Evolutionary conservation across 441 rosid genomes (phyloP).

Genomic region (Arabidopsis hybrid): DNA sequence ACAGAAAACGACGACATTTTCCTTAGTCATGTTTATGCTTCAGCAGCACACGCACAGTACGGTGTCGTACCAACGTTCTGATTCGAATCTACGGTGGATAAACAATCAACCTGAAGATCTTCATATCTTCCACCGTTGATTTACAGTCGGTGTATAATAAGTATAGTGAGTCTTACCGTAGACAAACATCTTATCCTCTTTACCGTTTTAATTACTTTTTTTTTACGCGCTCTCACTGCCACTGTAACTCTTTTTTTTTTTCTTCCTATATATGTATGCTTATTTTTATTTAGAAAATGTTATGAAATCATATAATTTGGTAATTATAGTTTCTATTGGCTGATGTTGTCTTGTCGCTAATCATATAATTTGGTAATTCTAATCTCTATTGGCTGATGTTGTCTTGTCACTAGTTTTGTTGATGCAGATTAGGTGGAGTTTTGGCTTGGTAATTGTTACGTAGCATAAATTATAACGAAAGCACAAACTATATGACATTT

Average conservation of each 20-base stretch:
- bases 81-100: conserved; percentile 36
- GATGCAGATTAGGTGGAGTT: conserved; percentile 24
- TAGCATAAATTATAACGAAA: background rate
- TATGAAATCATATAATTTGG: conserved; percentile 35
- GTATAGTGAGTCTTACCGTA: conserved; percentile 43
- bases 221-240: conserved; percentile 31
- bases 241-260: conserved; percentile 41
- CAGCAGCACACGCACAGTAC: conserved; percentile 47
- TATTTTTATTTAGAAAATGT: conserved; percentile 16
- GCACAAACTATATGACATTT: background rate
- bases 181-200: conserved; percentile 27
- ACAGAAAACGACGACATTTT: conserved; percentile 51
- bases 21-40: conserved; percentile 37
- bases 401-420: background rate
- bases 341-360: background rate
- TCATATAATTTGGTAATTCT: conserved; percentile 34
- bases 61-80: conserved; percentile 81
- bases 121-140: background rate
- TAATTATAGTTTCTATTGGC: conserved; percentile 28
- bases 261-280: conserved; percentile 4
- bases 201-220: conserved; percentile 32
- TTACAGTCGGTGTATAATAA: conserved; percentile 20
- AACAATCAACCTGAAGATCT: background rate
- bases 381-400: conserved; percentile 32
- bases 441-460: conserved; percentile 8